A percentile compares a stretch with the other conserved stretches of the same genome.
phyloP scores from a whole-genome alignment of 768 basidiomycete genomes.

The Amanita rubescens region DNA sequence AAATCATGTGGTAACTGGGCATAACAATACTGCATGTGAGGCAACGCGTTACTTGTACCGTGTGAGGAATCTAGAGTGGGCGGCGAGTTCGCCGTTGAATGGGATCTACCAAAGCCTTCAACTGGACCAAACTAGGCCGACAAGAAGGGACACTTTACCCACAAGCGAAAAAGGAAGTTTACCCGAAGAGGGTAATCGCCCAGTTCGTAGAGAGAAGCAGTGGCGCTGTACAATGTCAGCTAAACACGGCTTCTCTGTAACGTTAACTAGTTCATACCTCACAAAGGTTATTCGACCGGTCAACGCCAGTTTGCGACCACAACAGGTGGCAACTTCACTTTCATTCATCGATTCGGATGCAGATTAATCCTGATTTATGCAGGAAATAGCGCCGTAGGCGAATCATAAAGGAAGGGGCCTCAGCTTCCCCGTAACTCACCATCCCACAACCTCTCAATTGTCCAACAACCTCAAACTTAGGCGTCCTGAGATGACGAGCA shows the following conservation, averaged over 20 bases:
- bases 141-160: conserved; percentile 6
- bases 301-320: conserved; percentile 26
- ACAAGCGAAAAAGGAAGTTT: conserved; percentile 1
- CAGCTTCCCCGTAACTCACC: conserved; percentile 33
- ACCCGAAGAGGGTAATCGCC: conserved; percentile 17
- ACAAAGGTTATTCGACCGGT: conserved; percentile 36
- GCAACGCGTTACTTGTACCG: not conserved
- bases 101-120: not conserved
- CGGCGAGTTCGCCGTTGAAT: not conserved
- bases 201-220: conserved; percentile 36
- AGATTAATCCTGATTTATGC: conserved; percentile 32
- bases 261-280: conserved; percentile 29
- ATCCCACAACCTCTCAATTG: conserved; percentile 37
- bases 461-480: conserved; percentile 53
- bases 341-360: conserved; percentile 29
- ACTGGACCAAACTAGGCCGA: not conserved
- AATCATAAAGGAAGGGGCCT: conserved; percentile 37
- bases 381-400: conserved; percentile 24
- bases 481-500: conserved; percentile 39
- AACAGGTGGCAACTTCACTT: conserved; percentile 22
- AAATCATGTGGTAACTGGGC: too few species aligned
- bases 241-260: conserved; percentile 32
- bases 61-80: not conserved
- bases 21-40: not conserved
- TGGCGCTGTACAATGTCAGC: conserved; percentile 31